Conservation (phyloP, 2,329 filamentous ascomycete genomes). For the Pseudogymnoascus sp. region DNA sequence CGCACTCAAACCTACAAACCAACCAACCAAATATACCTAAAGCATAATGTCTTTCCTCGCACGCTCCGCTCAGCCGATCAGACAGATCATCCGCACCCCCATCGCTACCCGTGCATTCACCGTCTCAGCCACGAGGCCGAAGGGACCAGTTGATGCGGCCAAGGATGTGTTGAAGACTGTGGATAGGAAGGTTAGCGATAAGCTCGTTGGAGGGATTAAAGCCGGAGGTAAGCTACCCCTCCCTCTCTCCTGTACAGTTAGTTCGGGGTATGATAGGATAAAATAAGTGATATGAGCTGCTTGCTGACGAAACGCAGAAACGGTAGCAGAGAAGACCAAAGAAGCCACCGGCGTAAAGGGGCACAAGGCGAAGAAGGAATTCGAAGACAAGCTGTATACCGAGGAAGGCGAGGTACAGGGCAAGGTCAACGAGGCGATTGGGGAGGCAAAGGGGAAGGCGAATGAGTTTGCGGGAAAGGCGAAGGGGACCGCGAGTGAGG, state of each 20-base stretch:
- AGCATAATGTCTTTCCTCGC: slow-evolving; percentile 1
- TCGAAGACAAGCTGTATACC: slow-evolving; percentile 21
- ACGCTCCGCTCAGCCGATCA: neutral
- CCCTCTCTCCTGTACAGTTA: no score
- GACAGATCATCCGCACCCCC: neutral
- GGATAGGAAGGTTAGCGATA: slow-evolving; percentile 52
- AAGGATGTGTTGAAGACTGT: slow-evolving; percentile 54
- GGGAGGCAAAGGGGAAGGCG: slow-evolving; percentile 29
- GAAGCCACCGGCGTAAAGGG: slow-evolving; percentile 31
- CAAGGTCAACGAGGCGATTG: slow-evolving; percentile 33
- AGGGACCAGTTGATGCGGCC: slow-evolving; percentile 34
- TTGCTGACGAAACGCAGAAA: no score
- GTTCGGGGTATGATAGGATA: no score
- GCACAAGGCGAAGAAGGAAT: slow-evolving; percentile 17
- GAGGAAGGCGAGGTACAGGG: slow-evolving; percentile 33
- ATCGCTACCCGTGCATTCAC: neutral
- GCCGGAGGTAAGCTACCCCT: slow-evolving; percentile 39
- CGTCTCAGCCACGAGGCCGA: neutral
- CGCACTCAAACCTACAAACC: neutral
- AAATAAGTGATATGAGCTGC: neutral
- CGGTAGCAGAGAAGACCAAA: slow-evolving; percentile 40
- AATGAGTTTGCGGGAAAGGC: slow-evolving; percentile 34
- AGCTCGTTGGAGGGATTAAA: slow-evolving; percentile 54
- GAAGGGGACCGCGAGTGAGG: slow-evolving; percentile 32
- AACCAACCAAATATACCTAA: neutral